phyloP scores from a whole-genome alignment of 176 grass and related monocot species.

The Zizania latifolia region DNA sequence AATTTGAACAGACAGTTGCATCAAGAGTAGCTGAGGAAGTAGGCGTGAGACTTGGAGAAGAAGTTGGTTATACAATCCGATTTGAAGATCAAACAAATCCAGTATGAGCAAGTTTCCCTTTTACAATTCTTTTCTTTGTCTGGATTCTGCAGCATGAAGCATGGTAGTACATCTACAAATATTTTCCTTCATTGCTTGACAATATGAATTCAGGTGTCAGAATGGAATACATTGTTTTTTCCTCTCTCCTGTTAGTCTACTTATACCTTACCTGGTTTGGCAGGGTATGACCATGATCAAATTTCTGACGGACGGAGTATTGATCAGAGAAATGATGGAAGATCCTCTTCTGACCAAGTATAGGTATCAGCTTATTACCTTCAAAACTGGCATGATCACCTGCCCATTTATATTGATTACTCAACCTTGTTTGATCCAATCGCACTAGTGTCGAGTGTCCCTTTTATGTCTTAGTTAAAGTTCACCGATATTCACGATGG shows the following conservation, averaged over 20 bases:
- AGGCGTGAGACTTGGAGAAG: slow-evolving; percentile 88
- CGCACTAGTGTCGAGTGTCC: neutral
- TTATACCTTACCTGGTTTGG: slow-evolving; percentile 24
- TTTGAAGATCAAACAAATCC: slow-evolving; percentile 97
- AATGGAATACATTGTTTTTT: neutral
- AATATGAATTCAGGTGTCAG: neutral
- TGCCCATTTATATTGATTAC: slow-evolving; percentile 8
- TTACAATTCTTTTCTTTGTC: slow-evolving; percentile 13
- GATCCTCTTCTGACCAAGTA: slow-evolving; percentile 93
- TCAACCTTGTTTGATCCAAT: slow-evolving; percentile 14
- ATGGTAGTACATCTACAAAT: neutral
- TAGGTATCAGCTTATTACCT: slow-evolving; percentile 36
- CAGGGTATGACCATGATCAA: slow-evolving; percentile 83
- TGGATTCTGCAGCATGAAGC: slow-evolving; percentile 2
- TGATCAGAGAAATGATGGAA: slow-evolving; percentile 99
- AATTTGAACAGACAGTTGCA: slow-evolving; percentile 72
- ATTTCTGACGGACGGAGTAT: slow-evolving; percentile 94
- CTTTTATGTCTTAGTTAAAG: neutral
- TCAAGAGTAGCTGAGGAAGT: slow-evolving; percentile 88
- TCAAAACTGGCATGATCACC: neutral
- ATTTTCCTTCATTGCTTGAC: neutral
- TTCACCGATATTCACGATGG: slow-evolving; percentile 8
- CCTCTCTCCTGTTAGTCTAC: slow-evolving; percentile 3
- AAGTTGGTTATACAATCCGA: slow-evolving; percentile 96
- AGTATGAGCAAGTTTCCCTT: slow-evolving; percentile 36